Conservation (phyloP, 2,329 filamentous ascomycete species). For the Ciborinia camelliae region DNA sequence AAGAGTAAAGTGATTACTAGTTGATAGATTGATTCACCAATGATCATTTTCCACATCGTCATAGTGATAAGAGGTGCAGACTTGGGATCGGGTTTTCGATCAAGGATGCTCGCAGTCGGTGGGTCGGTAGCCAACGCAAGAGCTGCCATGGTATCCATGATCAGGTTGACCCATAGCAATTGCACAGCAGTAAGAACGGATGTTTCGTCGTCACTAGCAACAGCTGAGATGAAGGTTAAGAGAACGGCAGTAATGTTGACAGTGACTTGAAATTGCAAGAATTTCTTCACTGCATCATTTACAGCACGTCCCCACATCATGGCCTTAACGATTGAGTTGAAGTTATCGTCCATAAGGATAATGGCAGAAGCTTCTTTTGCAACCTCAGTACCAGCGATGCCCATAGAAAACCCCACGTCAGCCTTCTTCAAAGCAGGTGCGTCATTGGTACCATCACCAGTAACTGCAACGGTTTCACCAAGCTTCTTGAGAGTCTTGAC, state of each 20-base stretch:
- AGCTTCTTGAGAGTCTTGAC: conserved; percentile 62
- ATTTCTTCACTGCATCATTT: conserved; percentile 53
- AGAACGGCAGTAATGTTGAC: conserved; percentile 79
- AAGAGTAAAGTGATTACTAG: conserved; percentile 74
- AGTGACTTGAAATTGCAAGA: conserved; percentile 58
- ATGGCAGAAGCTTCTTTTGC: conserved; percentile 60
- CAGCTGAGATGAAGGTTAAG: conserved; percentile 73
- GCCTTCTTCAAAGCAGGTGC: conserved; percentile 63
- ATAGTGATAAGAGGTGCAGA: conserved; percentile 74
- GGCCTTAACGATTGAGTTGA: conserved; percentile 59
- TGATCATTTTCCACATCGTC: conserved; percentile 99
- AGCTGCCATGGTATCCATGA: conserved; percentile 81
- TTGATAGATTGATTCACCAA: conserved; percentile 88
- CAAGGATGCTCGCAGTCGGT: conserved; percentile 64
- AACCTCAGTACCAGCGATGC: conserved; percentile 62
- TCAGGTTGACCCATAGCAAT: conserved; percentile 78
- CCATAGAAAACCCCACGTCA: conserved; percentile 67
- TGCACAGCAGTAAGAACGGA: conserved; percentile 77
- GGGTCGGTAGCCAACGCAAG: conserved; percentile 73
- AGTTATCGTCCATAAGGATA: conserved; percentile 61
- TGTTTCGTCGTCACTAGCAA: conserved; percentile 58
- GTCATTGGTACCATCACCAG: conserved; percentile 65
- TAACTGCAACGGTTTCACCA: conserved; percentile 64
- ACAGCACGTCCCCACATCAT: conserved; percentile 60
- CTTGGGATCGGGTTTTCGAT: conserved; percentile 72